Conservation (phyloP, 2,329 filamentous ascomycete species). For the Colletotrichum lini region DNA sequence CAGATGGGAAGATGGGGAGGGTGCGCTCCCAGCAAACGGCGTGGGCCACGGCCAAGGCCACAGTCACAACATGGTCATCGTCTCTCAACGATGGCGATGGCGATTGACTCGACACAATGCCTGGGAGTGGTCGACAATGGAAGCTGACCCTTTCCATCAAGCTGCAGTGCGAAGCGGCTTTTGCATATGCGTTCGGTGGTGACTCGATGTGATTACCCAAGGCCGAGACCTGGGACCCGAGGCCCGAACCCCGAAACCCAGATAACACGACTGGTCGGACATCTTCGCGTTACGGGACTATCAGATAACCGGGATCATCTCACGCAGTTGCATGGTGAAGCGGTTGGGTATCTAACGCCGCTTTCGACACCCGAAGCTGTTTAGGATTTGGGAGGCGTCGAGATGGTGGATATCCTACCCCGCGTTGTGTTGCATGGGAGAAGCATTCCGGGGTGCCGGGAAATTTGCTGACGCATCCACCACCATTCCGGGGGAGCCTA, state of each 20-base stretch:
- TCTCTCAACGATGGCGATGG: not conserved
- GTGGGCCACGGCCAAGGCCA: no score
- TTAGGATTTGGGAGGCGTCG: constrained; percentile 11
- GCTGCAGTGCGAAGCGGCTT: no score
- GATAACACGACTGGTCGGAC: no score
- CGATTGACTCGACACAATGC: not conserved
- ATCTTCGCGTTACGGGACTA: not conserved
- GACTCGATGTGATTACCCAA: no score
- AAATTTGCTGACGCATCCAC: constrained; percentile 20
- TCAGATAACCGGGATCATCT: constrained; percentile 14
- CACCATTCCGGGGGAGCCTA: not conserved
- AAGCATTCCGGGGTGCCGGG: constrained; percentile 23
- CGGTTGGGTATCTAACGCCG: not conserved
- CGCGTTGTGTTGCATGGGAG: constrained; percentile 28
- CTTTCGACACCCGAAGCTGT: constrained; percentile 19
- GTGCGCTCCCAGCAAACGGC: not conserved
- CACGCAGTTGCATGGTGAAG: not conserved
- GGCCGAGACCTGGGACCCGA: no score
- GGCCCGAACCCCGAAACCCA: no score
- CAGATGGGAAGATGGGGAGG: no score
- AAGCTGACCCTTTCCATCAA: no score
- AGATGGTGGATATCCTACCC: constrained; percentile 34
- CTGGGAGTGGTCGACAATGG: not conserved
- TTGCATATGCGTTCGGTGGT: no score
- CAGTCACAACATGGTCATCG: not conserved